These are phyloP conservation scores for Plasmodium relictum DNA, from an alignment of 169 alveolate genomes.

Conservation along the genomic window DNA sequence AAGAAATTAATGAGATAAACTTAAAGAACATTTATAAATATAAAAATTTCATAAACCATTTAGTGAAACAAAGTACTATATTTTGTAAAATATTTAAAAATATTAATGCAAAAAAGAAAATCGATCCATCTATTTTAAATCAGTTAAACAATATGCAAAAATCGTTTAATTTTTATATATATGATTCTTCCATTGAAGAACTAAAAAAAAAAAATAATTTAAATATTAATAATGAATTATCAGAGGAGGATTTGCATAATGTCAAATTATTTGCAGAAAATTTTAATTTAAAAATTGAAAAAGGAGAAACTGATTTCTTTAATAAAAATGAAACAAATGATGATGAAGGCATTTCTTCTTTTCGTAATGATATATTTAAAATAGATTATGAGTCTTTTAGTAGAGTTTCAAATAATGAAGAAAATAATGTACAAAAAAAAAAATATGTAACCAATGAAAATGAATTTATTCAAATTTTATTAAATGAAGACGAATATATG, in stretches of 20 bases:
- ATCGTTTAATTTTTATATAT: neutral
- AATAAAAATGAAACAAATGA: neutral
- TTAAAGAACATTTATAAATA: constrained; percentile 11
- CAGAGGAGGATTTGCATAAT: constrained; percentile 18
- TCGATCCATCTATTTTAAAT: constrained; percentile 8
- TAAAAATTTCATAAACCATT: constrained; percentile 29
- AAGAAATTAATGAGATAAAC: constrained; percentile 20
- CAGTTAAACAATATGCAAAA: constrained; percentile 14
- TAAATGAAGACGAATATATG: neutral
- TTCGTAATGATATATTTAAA: too few species aligned
- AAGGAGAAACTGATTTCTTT: neutral
- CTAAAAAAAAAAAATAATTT: neutral
- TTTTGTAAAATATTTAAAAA: constrained; percentile 45
- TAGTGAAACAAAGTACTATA: constrained; percentile 19
- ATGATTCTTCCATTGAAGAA: constrained; percentile 20
- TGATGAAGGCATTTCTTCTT: neutral
- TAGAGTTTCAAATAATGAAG: too few species aligned
- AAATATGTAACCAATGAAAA: too few species aligned
- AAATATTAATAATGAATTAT: neutral
- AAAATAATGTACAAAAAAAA: too few species aligned
- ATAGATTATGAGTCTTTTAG: too few species aligned
- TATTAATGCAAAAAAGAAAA: neutral
- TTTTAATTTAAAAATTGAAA: constrained; percentile 12
- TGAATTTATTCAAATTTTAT: neutral
- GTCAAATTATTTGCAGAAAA: constrained; percentile 9